phyloP scores from a whole-genome alignment of 2,329 filamentous ascomycete genomes.

The Aspergillus sp. region DNA sequence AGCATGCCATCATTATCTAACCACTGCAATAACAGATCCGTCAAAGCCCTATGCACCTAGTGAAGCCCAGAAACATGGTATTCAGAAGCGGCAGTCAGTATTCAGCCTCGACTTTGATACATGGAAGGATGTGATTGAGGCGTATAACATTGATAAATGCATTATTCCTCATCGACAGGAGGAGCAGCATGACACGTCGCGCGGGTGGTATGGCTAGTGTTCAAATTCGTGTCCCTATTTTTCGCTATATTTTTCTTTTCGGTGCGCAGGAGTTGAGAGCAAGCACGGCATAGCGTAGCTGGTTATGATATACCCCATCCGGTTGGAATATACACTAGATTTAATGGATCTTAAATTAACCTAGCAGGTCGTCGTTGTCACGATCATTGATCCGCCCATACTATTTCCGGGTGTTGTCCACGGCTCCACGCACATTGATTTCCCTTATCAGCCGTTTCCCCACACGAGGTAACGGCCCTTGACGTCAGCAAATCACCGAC shows the following conservation, averaged over 20 bases:
- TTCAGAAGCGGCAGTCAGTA: slow-evolving; percentile 78
- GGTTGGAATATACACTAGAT: not conserved
- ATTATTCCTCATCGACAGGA: slow-evolving; percentile 83
- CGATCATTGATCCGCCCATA: not conserved
- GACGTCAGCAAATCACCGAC: slow-evolving; percentile 14
- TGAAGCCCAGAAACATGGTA: slow-evolving; percentile 51
- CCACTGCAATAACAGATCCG: slow-evolving; percentile 38
- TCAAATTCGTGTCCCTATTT: not conserved
- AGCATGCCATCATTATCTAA: slow-evolving; percentile 8
- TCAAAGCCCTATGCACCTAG: slow-evolving; percentile 49
- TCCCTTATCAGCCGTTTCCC: not conserved
- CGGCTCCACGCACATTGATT: not conserved
- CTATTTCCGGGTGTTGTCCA: too few relatives aligned
- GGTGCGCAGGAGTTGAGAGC: slow-evolving; percentile 4
- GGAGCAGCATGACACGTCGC: slow-evolving; percentile 50
- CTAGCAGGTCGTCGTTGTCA: not conserved
- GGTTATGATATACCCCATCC: slow-evolving; percentile 18
- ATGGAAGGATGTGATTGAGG: slow-evolving; percentile 75
- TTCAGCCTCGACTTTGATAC: slow-evolving; percentile 82
- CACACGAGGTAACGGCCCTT: not conserved
- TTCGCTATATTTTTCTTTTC: not conserved
- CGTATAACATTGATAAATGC: slow-evolving; percentile 72
- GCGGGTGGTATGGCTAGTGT: slow-evolving; percentile 65
- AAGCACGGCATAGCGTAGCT: not conserved
- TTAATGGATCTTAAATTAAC: not conserved